phyloP scores from a whole-genome alignment of 805 yeast genomes.

The Saitoella complicata region DNA sequence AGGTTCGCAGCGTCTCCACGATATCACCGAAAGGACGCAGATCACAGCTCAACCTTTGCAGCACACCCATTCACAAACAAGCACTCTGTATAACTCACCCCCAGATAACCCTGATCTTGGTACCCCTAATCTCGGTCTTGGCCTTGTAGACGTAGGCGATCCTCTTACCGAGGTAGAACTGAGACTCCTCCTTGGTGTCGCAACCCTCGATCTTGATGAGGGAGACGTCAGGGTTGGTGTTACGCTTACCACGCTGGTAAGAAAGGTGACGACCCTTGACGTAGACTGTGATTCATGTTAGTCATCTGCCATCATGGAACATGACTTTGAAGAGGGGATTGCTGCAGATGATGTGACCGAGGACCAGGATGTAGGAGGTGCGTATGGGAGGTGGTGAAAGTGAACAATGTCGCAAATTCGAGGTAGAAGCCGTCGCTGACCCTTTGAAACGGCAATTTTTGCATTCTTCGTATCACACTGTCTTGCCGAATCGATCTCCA shows the following conservation, averaged over 20 bases:
- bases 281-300: conserved; percentile 47
- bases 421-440: no score
- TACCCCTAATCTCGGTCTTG: conserved; percentile 92
- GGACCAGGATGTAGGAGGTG: no score
- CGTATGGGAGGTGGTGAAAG: no score
- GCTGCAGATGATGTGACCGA: no score
- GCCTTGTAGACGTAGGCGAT: conserved; percentile 99
- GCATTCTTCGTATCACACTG: no score
- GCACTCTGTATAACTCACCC: conserved; percentile 29
- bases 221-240: conserved; percentile 95
- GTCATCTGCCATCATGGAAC: neutral
- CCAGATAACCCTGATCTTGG: conserved; percentile 99
- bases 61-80: neutral
- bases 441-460: no score
- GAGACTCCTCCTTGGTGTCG: conserved; percentile 77
- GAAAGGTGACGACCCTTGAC: conserved; percentile 99
- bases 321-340: neutral
- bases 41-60: no score
- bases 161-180: conserved; percentile 99
- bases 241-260: conserved; percentile 98
- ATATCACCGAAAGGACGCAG: no score
- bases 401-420: no score
- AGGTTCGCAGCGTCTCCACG: neutral
- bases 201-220: conserved; percentile 97
- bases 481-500: no score